These are phyloP conservation scores for Aspergillus cejpii DNA, from an alignment of 2,329 filamentous ascomycete genomes.

Conservation along the genomic window DNA sequence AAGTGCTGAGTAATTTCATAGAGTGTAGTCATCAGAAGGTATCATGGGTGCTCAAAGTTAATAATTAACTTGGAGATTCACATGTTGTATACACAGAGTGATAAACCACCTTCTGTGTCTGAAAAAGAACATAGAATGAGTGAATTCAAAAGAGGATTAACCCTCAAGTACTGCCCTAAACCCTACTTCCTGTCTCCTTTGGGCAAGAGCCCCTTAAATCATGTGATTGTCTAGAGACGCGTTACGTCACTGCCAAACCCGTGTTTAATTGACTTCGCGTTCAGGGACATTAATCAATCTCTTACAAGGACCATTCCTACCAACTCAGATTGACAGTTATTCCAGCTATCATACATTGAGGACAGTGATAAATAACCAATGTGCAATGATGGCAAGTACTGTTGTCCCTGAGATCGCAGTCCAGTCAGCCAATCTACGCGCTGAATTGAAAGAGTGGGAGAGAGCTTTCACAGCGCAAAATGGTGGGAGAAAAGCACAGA, in stretches of 20 bases:
- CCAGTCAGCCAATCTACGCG: conserved; percentile 33
- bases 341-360: not conserved
- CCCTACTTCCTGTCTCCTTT: not conserved
- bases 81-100: too few relatives aligned
- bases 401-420: conserved; percentile 21
- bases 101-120: too few relatives aligned
- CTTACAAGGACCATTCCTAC: too few relatives aligned
- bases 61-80: too few relatives aligned
- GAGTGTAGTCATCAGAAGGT: too few relatives aligned
- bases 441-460: conserved; percentile 45
- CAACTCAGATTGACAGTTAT: not conserved
- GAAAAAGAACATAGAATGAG: too few relatives aligned
- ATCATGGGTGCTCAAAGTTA: too few relatives aligned
- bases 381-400: conserved; percentile 27
- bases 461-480: conserved; percentile 40
- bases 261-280: conserved; percentile 29
- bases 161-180: not conserved
- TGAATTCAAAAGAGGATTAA: too few relatives aligned
- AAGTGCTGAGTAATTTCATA: too few relatives aligned
- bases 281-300: too few relatives aligned
- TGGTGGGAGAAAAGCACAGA: conserved; percentile 40
- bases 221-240: conserved; percentile 7
- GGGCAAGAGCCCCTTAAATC: not conserved
- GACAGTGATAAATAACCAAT: not conserved
- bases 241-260: conserved; percentile 21